Evolutionary conservation across 352 stramenopile genomes (phyloP).

Genomic region (Pythium vanterpoolii): DNA sequence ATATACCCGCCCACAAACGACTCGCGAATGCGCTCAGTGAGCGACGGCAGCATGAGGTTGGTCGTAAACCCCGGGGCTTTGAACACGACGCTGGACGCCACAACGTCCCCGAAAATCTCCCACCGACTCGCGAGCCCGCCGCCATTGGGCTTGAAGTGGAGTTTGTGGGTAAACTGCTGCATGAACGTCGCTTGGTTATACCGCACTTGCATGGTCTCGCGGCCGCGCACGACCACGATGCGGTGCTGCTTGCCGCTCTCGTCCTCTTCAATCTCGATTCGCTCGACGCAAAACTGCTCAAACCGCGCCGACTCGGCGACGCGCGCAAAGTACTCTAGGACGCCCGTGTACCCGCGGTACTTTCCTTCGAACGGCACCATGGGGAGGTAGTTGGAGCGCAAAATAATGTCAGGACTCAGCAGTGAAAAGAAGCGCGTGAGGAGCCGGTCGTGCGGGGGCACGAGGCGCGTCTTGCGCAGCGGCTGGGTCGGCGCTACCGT

Average conservation of each 20-base stretch:
- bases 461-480: constrained; percentile 41
- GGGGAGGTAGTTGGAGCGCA: constrained; percentile 85
- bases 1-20: constrained; percentile 81
- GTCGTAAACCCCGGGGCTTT: constrained; percentile 70
- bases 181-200: constrained; percentile 83
- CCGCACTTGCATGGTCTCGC: constrained; percentile 83
- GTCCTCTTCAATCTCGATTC: constrained; percentile 54
- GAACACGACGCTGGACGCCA: constrained; percentile 86
- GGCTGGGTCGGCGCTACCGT: constrained; percentile 51
- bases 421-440: constrained; percentile 78
- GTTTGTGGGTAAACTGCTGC: constrained; percentile 85
- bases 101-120: constrained; percentile 85
- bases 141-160: constrained; percentile 69
- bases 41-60: constrained; percentile 76
- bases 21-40: constrained; percentile 79
- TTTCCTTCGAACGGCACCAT: constrained; percentile 89
- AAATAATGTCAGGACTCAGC: constrained; percentile 67
- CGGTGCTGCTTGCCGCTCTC: constrained; percentile 36
- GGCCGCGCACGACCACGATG: constrained; percentile 67
- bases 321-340: constrained; percentile 77
- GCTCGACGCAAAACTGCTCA: constrained; percentile 76
- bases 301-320: constrained; percentile 65
- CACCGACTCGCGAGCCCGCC: constrained; percentile 58
- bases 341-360: constrained; percentile 67
- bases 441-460: constrained; percentile 52